These are phyloP conservation scores for Cucurbitaria berberidis DNA, from an alignment of 2,329 filamentous ascomycete species.

Conservation along the genomic window DNA sequence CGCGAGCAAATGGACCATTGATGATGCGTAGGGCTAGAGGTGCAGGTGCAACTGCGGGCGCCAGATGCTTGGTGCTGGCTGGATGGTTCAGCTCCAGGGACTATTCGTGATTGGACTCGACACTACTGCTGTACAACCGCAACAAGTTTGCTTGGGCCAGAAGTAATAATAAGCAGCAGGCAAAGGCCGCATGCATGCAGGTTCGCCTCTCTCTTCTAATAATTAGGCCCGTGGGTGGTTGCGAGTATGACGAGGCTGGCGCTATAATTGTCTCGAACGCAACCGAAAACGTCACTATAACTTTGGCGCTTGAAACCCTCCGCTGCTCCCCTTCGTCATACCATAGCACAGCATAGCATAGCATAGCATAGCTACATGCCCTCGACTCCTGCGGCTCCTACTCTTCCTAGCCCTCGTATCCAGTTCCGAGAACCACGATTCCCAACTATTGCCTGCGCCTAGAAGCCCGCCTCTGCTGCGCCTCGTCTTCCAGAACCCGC, in stretches of 20 bases:
- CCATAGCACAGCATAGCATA: no score
- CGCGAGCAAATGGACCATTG: neutral
- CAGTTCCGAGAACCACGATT: neutral
- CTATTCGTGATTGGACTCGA: slow-evolving; percentile 14
- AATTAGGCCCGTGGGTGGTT: neutral
- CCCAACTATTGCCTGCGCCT: neutral
- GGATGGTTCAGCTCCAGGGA: no score
- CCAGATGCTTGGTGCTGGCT: slow-evolving; percentile 32
- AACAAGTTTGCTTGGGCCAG: no score
- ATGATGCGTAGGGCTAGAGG: slow-evolving; percentile 16
- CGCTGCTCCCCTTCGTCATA: neutral
- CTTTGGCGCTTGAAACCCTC: slow-evolving; percentile 4
- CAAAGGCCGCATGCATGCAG: neutral
- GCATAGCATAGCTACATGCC: no score
- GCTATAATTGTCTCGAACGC: slow-evolving; percentile 18
- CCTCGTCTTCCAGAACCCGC: slow-evolving; percentile 7
- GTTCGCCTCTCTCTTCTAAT: neutral
- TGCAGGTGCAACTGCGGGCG: slow-evolving; percentile 25
- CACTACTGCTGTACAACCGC: no score
- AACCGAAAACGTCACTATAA: slow-evolving; percentile 6
- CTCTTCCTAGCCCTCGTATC: neutral
- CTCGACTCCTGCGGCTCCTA: neutral
- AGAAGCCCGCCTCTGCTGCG: slow-evolving; percentile 15
- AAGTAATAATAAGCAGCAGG: neutral
- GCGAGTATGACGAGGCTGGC: slow-evolving; percentile 1